phyloP scores from a whole-genome alignment of 371 early-diverging fungal species.

The Sporodiniella umbellata region DNA sequence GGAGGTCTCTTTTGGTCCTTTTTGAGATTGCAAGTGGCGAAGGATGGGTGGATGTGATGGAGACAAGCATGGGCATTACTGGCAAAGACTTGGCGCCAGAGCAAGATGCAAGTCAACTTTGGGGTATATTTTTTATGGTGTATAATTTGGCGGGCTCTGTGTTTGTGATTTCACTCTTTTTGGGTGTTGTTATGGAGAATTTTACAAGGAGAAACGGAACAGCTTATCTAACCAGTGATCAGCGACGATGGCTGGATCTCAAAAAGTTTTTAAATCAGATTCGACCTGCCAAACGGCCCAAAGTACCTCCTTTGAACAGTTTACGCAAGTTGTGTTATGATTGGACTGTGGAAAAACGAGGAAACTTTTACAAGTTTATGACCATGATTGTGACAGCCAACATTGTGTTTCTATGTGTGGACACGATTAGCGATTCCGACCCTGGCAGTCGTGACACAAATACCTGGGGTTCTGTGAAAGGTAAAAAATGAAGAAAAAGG shows the following conservation, averaged over 20 bases:
- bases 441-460: slow-evolving; percentile 18
- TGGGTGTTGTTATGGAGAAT: slow-evolving; percentile 70
- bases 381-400: slow-evolving; percentile 49
- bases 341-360: slow-evolving; percentile 48
- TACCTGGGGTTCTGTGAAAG: slow-evolving; percentile 22
- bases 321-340: slow-evolving; percentile 47
- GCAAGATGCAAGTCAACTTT: slow-evolving; percentile 50
- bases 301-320: slow-evolving; percentile 26
- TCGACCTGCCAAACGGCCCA: slow-evolving; percentile 56
- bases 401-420: slow-evolving; percentile 55
- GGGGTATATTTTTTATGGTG: slow-evolving; percentile 63
- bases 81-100: slow-evolving; percentile 48
- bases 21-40: slow-evolving; percentile 71
- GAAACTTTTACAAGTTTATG: slow-evolving; percentile 49
- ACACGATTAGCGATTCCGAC: slow-evolving; percentile 20
- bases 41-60: slow-evolving; percentile 69
- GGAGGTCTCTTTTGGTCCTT: slow-evolving; percentile 53
- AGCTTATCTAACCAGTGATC: slow-evolving; percentile 65
- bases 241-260: slow-evolving; percentile 69
- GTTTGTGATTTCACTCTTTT: slow-evolving; percentile 64
- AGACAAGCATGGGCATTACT: slow-evolving; percentile 50
- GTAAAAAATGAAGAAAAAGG: slow-evolving; percentile 13
- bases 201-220: slow-evolving; percentile 62
- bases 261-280: slow-evolving; percentile 60
- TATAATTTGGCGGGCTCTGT: slow-evolving; percentile 64